Evolutionary conservation across 176 grass and related monocot species (phyloP).

Genomic region (Elymus sibiricus): DNA sequence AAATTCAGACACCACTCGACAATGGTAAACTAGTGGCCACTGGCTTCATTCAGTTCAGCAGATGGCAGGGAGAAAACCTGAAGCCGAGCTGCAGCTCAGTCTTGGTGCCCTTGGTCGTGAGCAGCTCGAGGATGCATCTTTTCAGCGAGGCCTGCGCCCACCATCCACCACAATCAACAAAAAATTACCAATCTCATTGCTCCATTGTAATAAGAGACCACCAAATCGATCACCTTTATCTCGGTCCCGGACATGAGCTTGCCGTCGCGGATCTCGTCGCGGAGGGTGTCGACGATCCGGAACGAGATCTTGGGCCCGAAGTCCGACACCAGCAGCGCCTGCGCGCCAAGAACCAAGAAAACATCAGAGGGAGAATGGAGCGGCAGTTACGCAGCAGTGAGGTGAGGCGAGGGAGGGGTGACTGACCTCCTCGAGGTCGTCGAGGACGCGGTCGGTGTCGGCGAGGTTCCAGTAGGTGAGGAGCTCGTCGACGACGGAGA

Average conservation of each 20-base stretch:
- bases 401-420: neutral
- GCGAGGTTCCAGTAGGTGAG: constrained; percentile 98
- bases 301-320: constrained; percentile 98
- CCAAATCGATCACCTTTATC: constrained; percentile 62
- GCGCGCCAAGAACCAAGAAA: neutral
- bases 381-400: no score
- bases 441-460: constrained; percentile 90
- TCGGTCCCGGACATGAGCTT: constrained; percentile 93
- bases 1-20: constrained; percentile 7
- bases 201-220: no score
- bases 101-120: constrained; percentile 75
- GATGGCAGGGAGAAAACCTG: constrained; percentile 47
- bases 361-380: neutral
- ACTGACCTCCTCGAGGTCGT: constrained; percentile 87
- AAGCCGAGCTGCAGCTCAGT: constrained; percentile 88
- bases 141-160: constrained; percentile 63
- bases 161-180: neutral
- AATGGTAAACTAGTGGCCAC: neutral
- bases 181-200: neutral
- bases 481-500: constrained; percentile 95
- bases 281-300: constrained; percentile 81
- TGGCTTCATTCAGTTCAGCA: neutral
- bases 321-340: constrained; percentile 94
- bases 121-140: constrained; percentile 60
- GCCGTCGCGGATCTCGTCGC: constrained; percentile 81